A percentile compares a stretch with the other conserved stretches of the same genome.
Evolutionary conservation across 2,329 filamentous ascomycete genomes (phyloP).

Genomic region (Talaromyces islandicus): DNA sequence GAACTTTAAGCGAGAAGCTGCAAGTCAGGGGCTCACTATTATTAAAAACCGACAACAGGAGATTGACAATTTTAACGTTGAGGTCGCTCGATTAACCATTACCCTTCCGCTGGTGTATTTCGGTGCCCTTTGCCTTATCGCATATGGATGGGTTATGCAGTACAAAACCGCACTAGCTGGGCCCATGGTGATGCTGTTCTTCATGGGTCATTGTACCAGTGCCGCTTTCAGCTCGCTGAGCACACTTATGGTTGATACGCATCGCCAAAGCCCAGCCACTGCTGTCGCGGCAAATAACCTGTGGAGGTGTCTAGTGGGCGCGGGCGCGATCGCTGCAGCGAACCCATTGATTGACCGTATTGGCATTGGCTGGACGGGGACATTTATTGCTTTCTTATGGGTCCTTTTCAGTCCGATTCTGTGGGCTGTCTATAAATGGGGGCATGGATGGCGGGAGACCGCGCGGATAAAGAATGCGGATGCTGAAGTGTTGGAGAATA

Average conservation of each 20-base stretch:
- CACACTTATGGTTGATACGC: constrained; percentile 3
- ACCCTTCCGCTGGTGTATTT: constrained; percentile 22
- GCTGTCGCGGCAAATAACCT: constrained; percentile 42
- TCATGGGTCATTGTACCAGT: constrained; percentile 32
- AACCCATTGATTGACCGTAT: constrained; percentile 18
- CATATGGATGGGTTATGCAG: constrained; percentile 39
- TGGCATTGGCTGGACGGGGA: constrained; percentile 20
- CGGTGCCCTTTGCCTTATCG: constrained; percentile 17
- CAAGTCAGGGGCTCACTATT: constrained; percentile 23
- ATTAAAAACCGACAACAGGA: constrained; percentile 29
- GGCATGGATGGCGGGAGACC: constrained; percentile 11
- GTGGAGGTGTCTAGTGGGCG: constrained; percentile 37
- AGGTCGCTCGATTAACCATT: constrained; percentile 36
- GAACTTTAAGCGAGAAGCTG: constrained; percentile 36
- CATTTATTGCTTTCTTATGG: constrained; percentile 18
- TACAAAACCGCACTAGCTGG: constrained; percentile 25
- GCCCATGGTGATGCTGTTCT: constrained; percentile 34
- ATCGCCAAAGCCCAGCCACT: constrained; percentile 34
- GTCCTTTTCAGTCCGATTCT: constrained; percentile 16
- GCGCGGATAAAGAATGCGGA: neutral
- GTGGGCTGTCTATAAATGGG: constrained; percentile 15
- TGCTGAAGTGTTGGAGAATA: neutral
- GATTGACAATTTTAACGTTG: constrained; percentile 37
- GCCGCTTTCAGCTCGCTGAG: constrained; percentile 5
- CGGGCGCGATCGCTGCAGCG: constrained; percentile 26